These are phyloP conservation scores for Gossypium rotundifolium DNA, from an alignment of 345 rosid genomes.

Conservation along the genomic window DNA sequence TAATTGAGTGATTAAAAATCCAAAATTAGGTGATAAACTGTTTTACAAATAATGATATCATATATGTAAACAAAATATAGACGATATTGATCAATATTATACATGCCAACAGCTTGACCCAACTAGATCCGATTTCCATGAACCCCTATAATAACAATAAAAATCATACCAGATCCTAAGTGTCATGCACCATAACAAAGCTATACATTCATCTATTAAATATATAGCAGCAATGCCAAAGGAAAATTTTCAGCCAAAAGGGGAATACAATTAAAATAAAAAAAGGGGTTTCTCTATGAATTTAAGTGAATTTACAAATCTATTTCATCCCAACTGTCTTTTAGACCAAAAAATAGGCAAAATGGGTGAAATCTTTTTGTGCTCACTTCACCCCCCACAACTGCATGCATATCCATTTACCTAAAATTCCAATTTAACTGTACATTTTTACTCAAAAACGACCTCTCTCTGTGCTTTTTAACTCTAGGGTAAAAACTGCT, in stretches of 20 bases:
- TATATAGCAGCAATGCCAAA: background rate
- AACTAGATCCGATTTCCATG: too few relatives aligned
- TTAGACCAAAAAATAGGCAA: background rate
- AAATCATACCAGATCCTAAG: background rate
- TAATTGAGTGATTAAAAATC: too few relatives aligned
- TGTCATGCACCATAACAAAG: background rate
- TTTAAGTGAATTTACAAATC: background rate
- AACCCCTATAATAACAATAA: too few relatives aligned
- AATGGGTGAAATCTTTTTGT: background rate
- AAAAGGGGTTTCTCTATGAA: background rate
- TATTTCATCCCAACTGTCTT: too few relatives aligned
- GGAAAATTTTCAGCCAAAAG: background rate
- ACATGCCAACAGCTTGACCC: too few relatives aligned
- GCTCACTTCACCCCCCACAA: background rate
- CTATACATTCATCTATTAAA: background rate
- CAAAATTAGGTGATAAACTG: too few relatives aligned
- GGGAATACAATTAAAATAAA: background rate
- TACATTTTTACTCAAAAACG: background rate
- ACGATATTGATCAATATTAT: too few relatives aligned
- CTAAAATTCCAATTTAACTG: background rate
- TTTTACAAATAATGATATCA: too few relatives aligned
- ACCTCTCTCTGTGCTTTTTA: background rate
- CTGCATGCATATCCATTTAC: background rate
- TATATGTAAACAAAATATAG: too few relatives aligned
- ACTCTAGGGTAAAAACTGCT: background rate